Evolutionary conservation across 176 grass and related monocot species (phyloP).

Genomic region (Aegilops bicornis): DNA sequence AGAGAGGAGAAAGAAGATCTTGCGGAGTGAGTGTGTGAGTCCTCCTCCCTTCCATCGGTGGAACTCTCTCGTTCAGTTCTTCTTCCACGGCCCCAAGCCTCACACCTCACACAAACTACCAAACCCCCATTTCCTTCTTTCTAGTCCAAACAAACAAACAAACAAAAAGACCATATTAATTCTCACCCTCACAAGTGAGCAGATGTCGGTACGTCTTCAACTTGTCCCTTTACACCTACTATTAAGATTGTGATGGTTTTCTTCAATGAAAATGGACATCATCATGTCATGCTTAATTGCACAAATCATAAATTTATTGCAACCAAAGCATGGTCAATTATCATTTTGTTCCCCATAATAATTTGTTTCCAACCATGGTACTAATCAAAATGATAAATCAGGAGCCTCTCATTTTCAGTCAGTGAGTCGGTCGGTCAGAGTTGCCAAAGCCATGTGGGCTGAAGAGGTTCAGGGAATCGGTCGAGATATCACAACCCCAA

Average conservation of each 20-base stretch:
- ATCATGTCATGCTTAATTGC: neutral
- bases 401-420: neutral
- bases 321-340: neutral
- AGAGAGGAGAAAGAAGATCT: neutral
- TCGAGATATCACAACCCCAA: slow-evolving; percentile 12
- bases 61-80: neutral
- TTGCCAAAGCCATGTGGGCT: neutral
- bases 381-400: neutral
- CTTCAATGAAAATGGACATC: neutral
- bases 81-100: neutral
- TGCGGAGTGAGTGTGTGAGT: neutral
- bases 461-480: neutral
- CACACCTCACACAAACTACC: slow-evolving; percentile 12
- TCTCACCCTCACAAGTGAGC: neutral
- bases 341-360: neutral
- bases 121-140: neutral
- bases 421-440: neutral
- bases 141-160: neutral
- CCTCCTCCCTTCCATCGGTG: neutral
- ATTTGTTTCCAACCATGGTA: neutral
- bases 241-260: neutral
- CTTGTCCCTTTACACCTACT: neutral
- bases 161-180: neutral
- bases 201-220: neutral
- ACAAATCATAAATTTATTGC: neutral